Base-by-base conservation (phyloP, 208 protist species). In the Plasmodiophora brassicae region DNA sequence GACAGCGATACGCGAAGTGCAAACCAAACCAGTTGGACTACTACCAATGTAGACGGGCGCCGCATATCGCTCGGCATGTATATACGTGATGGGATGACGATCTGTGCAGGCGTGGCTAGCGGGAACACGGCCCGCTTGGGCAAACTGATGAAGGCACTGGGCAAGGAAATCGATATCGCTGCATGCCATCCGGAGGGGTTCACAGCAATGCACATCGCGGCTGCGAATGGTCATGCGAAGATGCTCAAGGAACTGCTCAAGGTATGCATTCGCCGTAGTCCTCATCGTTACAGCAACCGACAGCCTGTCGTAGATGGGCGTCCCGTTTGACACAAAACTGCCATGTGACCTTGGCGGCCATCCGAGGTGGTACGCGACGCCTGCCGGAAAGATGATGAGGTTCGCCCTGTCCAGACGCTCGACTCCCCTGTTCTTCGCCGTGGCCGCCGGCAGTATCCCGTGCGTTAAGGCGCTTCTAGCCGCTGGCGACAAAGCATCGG, bases 171-270 rank as follows among this genome's bases (percentile, higher is more conserved):
- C 65, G 65, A 78, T 38, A n/a, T 38, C 32, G n/a, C 65, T 32
- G 65, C n/a, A 36, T 5, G 32, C 14, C 65, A 78, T 78, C 65
- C 65, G 32, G 65, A 78, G n/a, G 65, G 65, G n/a, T 78, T 78
- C 65, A 78, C 32, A 44, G 65, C 65, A n/a, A 5, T 78, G 5
- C 65, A 78, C n/a, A 32, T 78, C n/a, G 65, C 65, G 5, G 65
- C 65, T 78, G 65, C 65, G 5, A 78, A 78, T 38, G 65, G 65
- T 78, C 5, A 78, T 78, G 10, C n/a, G 65, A 78, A 78, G 41
- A 5, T 78, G 65, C 14, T 78, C 10, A 78, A 78, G 41, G 65
- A 78, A 32, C 65, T 78, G n/a, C 65, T 78, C 10, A 78, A 78
- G 65, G 65, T 78, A 5, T 44, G 32, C 5, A 32, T 38, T 28